Conservation (phyloP, 164 flowering plant species). For the Protea cynaroides region DNA sequence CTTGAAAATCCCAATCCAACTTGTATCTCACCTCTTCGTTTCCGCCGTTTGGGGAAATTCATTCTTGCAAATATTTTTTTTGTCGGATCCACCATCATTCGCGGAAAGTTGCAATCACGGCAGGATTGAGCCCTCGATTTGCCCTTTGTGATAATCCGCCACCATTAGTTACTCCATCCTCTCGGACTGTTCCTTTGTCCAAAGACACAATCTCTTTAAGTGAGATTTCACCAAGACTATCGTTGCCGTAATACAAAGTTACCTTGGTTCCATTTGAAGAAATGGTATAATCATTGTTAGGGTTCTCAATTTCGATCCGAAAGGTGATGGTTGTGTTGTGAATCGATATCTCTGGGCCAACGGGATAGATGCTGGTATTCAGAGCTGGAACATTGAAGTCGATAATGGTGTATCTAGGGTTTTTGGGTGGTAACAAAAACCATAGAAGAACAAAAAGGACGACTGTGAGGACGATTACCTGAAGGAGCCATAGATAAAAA, state of each 20-base stretch:
- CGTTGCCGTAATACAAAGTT: slow-evolving; percentile 13
- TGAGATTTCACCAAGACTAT: slow-evolving; percentile 13
- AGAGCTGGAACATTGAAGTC: slow-evolving; percentile 17
- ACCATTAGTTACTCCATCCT: background rate
- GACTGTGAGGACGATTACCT: slow-evolving; percentile 10
- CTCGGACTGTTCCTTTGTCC: too few relatives aligned
- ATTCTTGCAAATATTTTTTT: too few relatives aligned
- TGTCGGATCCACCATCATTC: too few relatives aligned
- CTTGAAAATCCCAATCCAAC: too few relatives aligned
- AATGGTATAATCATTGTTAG: slow-evolving; percentile 22
- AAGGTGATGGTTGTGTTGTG: slow-evolving; percentile 13
- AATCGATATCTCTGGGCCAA: slow-evolving; percentile 6
- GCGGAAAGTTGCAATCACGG: too few relatives aligned
- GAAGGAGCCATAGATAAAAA: slow-evolving; percentile 18
- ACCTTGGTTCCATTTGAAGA: slow-evolving; percentile 22
- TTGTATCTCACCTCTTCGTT: too few relatives aligned
- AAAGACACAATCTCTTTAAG: slow-evolving; percentile 8
- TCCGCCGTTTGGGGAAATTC: too few relatives aligned
- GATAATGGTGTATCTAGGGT: slow-evolving; percentile 15
- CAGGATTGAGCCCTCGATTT: too few relatives aligned
- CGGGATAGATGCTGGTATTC: background rate
- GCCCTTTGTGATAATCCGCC: too few relatives aligned
- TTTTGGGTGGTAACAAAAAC: slow-evolving; percentile 15
- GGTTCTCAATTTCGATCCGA: slow-evolving; percentile 25
- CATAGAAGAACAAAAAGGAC: slow-evolving; percentile 18